A percentile compares a stretch with the other conserved stretches of the same genome.
Evolutionary conservation across 78 protist species (phyloP).

Genomic region (Dictyostelium citrinum): DNA sequence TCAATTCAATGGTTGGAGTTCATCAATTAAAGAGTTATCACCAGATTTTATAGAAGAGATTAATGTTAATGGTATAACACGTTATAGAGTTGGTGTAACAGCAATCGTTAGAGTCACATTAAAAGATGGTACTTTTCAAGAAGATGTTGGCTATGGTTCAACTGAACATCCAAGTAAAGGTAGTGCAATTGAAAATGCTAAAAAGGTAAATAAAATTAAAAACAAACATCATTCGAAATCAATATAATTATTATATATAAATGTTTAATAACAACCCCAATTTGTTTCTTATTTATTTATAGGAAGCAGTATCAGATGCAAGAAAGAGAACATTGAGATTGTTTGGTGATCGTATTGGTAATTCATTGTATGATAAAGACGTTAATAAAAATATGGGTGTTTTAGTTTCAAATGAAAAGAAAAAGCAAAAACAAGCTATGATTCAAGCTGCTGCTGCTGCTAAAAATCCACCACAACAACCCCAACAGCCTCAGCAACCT

Average conservation of each 20-base stretch:
- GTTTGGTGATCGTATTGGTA: conserved; percentile 88
- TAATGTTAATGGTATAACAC: neutral
- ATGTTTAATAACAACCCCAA: too few species aligned
- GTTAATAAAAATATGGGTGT: conserved; percentile 5
- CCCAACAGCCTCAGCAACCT: neutral
- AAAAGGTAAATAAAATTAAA: conserved; percentile 62
- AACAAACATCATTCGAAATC: too few species aligned
- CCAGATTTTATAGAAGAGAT: conserved; percentile 72
- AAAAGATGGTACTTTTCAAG: conserved; percentile 87
- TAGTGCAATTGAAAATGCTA: conserved; percentile 83
- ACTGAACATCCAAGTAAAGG: conserved; percentile 52
- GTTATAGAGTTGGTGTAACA: conserved; percentile 32
- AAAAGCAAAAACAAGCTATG: neutral
- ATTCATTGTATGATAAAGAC: conserved; percentile 67
- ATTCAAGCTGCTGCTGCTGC: neutral
- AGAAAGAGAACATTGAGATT: conserved; percentile 80
- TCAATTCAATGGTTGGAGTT: conserved; percentile 89
- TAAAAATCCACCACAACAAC: neutral
- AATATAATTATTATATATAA: too few species aligned
- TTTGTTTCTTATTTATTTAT: too few species aligned
- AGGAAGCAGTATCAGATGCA: conserved; percentile 90
- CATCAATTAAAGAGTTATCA: conserved; percentile 28
- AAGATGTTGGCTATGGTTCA: conserved; percentile 87
- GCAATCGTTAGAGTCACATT: conserved; percentile 75
- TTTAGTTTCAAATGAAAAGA: neutral